Conservation (phyloP, 345 rosid species). For the Luvunga scandens region DNA sequence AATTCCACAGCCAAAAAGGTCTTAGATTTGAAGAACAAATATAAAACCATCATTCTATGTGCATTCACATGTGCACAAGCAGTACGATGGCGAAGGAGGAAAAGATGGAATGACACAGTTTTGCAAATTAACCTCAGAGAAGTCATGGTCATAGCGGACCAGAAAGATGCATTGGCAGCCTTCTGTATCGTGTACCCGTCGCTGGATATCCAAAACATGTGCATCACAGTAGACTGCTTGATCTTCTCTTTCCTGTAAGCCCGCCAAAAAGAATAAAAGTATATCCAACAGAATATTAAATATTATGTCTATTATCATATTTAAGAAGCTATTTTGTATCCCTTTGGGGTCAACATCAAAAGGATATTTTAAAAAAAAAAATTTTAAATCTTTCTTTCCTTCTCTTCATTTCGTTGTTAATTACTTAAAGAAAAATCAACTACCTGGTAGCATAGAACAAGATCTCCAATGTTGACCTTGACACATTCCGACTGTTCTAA, state of each 20-base stretch:
- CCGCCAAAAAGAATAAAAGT: background rate
- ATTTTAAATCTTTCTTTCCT: background rate
- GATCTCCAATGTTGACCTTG: slow-evolving; percentile 59
- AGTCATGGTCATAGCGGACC: slow-evolving; percentile 55
- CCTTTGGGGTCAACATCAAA: background rate
- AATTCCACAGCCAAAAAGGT: background rate
- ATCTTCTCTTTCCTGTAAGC: slow-evolving; percentile 52
- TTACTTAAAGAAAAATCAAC: background rate
- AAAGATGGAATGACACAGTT: background rate
- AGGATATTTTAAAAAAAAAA: no score
- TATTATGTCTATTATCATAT: background rate
- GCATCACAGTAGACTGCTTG: slow-evolving; percentile 71
- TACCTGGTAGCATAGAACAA: slow-evolving; percentile 77
- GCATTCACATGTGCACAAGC: background rate
- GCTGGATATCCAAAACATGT: slow-evolving; percentile 48
- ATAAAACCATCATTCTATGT: background rate
- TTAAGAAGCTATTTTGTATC: background rate
- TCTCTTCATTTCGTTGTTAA: background rate
- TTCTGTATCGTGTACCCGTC: slow-evolving; percentile 44
- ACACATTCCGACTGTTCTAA: slow-evolving; percentile 77
- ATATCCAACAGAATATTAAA: background rate
- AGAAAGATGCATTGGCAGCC: slow-evolving; percentile 58
- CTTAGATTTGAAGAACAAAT: background rate
- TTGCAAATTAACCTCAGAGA: slow-evolving; percentile 40
- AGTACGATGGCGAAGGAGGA: background rate